phyloP scores from a whole-genome alignment of 1,284 basidiomycete genomes.

The Ceratobasidium sp. region DNA sequence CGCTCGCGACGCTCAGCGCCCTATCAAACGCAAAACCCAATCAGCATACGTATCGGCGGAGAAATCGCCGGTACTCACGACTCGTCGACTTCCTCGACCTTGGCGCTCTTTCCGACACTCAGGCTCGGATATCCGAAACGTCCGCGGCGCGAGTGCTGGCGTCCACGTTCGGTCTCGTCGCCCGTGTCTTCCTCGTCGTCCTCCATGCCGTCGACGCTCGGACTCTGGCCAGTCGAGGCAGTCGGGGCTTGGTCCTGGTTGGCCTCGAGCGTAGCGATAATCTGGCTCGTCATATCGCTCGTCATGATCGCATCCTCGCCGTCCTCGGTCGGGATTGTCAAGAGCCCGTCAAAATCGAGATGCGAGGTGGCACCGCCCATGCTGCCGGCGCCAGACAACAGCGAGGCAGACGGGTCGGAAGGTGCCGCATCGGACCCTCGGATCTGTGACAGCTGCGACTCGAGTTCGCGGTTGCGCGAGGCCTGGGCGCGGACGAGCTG shows the following conservation, averaged over 20 bases:
- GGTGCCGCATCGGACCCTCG: slow-evolving; percentile 17
- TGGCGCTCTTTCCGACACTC: slow-evolving; percentile 26
- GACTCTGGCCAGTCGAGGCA: not conserved
- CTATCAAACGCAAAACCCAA: not conserved
- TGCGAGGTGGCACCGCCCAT: not conserved
- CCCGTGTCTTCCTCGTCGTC: slow-evolving; percentile 10
- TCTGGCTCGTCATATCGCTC: not conserved
- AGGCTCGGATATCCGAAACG: slow-evolving; percentile 11
- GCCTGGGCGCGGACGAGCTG: slow-evolving; percentile 81
- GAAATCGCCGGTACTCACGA: not conserved
- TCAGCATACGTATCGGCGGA: not conserved
- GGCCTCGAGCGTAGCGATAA: slow-evolving; percentile 18
- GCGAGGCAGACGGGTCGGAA: not conserved
- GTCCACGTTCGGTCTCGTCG: slow-evolving; percentile 20
- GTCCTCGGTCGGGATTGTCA: slow-evolving; percentile 16
- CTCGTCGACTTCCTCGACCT: slow-evolving; percentile 26
- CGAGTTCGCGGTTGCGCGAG: slow-evolving; percentile 75
- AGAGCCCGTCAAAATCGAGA: slow-evolving; percentile 10
- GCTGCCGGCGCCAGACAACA: not conserved
- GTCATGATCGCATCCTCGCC: slow-evolving; percentile 13
- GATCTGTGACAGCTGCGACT: slow-evolving; percentile 61
- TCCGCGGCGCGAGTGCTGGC: slow-evolving; percentile 12
- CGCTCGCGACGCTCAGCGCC: slow-evolving; percentile 25
- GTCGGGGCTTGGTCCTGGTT: not conserved
- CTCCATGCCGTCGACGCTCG: slow-evolving; percentile 13